These are phyloP conservation scores for Capsella rubella DNA, from an alignment of 441 rosid species.

Conservation along the genomic window DNA sequence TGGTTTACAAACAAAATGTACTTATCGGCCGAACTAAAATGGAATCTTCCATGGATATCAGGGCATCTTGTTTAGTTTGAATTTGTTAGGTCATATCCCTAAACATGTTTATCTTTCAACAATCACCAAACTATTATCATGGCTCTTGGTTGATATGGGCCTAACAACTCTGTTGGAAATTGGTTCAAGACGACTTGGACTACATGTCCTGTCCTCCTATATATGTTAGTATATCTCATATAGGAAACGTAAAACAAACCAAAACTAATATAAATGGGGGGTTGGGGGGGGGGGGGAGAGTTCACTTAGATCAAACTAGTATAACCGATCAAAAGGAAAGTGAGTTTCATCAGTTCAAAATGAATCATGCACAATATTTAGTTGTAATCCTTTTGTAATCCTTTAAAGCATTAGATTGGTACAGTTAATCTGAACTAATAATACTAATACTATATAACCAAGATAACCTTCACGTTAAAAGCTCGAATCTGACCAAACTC, in stretches of 20 bases:
- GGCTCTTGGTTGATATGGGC: background rate
- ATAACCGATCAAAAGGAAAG: background rate
- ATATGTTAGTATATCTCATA: background rate
- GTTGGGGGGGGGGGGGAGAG: background rate
- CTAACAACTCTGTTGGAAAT: background rate
- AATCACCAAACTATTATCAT: background rate
- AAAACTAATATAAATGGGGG: background rate
- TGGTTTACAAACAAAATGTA: background rate
- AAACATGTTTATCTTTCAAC: background rate
- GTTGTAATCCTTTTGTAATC: background rate
- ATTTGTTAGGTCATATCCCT: background rate
- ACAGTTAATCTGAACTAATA: background rate
- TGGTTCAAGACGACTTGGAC: background rate
- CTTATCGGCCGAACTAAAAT: background rate
- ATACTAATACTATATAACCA: background rate
- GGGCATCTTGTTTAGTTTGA: no score
- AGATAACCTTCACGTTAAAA: background rate
- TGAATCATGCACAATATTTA: background rate
- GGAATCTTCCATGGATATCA: background rate
- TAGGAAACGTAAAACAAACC: background rate
- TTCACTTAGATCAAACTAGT: background rate
- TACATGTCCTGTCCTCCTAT: background rate
- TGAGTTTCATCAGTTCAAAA: background rate
- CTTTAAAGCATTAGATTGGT: background rate
- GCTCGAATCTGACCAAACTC: conserved; percentile 5